These are phyloP conservation scores for Smittium mucronatum DNA, from an alignment of 371 early-diverging fungal species.

Conservation along the genomic window DNA sequence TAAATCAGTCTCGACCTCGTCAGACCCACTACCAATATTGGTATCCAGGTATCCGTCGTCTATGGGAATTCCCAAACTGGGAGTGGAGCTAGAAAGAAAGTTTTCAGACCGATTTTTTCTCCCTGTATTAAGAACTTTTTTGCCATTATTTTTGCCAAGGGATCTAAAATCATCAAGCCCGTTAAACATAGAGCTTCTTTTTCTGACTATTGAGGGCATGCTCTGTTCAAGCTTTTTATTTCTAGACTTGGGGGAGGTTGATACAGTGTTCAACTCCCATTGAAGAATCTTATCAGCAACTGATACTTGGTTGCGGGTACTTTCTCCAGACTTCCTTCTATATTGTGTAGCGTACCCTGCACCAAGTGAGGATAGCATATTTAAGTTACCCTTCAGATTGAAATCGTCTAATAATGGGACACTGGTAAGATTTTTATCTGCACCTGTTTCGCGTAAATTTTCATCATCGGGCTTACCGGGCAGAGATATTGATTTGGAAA, in stretches of 20 bases:
- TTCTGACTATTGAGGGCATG: too few relatives aligned
- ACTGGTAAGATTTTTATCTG: background rate
- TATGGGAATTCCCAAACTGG: too few relatives aligned
- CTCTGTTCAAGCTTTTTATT: background rate
- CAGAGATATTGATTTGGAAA: background rate
- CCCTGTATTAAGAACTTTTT: too few relatives aligned
- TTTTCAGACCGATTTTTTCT: too few relatives aligned
- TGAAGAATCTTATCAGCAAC: slow-evolving; percentile 3
- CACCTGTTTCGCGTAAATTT: background rate
- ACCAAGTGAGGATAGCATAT: background rate
- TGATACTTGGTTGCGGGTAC: background rate
- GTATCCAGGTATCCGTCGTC: too few relatives aligned
- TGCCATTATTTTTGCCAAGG: too few relatives aligned
- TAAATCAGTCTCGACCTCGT: too few relatives aligned
- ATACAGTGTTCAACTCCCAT: slow-evolving; percentile 1
- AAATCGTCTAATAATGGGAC: background rate
- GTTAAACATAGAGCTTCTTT: too few relatives aligned
- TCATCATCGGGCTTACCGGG: background rate
- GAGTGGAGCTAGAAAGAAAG: too few relatives aligned
- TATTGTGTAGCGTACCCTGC: background rate
- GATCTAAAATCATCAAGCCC: too few relatives aligned
- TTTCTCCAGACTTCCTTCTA: background rate
- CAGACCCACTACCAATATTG: too few relatives aligned
- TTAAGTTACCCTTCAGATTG: background rate
- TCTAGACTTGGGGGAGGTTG: background rate